Percentiles rank a stretch among this genome's conserved stretches.
Evolutionary conservation across 2,329 filamentous ascomycete genomes (phyloP).

Genomic region (Helminthosporium solani): DNA sequence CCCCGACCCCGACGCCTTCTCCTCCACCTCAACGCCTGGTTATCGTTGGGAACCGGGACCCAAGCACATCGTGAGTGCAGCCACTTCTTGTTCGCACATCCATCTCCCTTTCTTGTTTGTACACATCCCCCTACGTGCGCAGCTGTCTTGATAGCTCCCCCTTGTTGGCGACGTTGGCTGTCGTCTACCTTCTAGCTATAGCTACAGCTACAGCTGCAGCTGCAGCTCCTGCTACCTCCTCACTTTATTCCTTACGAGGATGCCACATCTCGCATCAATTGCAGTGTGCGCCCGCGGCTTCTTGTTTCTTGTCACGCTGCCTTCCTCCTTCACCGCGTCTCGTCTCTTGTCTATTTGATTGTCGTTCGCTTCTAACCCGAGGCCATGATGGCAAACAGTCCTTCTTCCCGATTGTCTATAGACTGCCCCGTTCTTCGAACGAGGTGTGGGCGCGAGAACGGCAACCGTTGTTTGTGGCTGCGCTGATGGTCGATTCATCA

Average conservation of each 20-base stretch:
- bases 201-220: no score
- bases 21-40: conserved; percentile 24
- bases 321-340: conserved; percentile 32
- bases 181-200: conserved; percentile 25
- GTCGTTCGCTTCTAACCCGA: conserved; percentile 43
- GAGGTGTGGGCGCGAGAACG: conserved; percentile 21
- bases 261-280: conserved; percentile 33
- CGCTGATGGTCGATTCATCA: conserved; percentile 21
- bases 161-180: conserved; percentile 34
- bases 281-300: conserved; percentile 30
- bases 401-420: conserved; percentile 30
- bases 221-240: conserved; percentile 27
- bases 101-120: conserved; percentile 37
- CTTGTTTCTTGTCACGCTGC: conserved; percentile 27
- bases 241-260: conserved; percentile 36
- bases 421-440: conserved; percentile 25
- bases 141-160: conserved; percentile 36
- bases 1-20: conserved; percentile 20
- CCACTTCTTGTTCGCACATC: conserved; percentile 30
- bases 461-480: conserved; percentile 13
- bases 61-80: conserved; percentile 44
- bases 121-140: conserved; percentile 25
- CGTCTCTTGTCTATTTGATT: conserved; percentile 34
- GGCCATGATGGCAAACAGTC: conserved; percentile 47
- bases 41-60: conserved; percentile 18